Conservation (phyloP, 495 filamentous ascomycete species). For the Daldinia concentrica region DNA sequence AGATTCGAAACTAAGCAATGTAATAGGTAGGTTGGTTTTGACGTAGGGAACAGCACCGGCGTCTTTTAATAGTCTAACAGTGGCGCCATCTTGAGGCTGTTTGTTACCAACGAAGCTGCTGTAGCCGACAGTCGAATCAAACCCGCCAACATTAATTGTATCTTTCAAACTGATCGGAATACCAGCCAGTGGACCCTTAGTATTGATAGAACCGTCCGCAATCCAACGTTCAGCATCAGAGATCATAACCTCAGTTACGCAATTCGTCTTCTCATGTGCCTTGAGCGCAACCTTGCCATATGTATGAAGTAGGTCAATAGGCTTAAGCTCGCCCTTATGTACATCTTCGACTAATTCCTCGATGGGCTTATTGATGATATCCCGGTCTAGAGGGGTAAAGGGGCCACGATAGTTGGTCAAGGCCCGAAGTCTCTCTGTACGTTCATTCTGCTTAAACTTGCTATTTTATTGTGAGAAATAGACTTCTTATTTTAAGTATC, state of each 20-base stretch:
- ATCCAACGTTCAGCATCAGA: slow-evolving; percentile 83
- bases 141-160: slow-evolving; percentile 83
- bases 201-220: slow-evolving; percentile 66
- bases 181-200: slow-evolving; percentile 86
- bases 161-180: slow-evolving; percentile 93
- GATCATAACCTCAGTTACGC: slow-evolving; percentile 89
- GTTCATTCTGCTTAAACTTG: slow-evolving; percentile 80
- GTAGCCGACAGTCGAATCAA: slow-evolving; percentile 87
- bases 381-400: slow-evolving; percentile 67
- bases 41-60: slow-evolving; percentile 96
- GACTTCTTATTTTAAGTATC: not conserved
- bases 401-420: slow-evolving; percentile 72
- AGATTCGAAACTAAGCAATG: slow-evolving; percentile 90
- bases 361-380: slow-evolving; percentile 77
- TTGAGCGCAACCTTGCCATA: slow-evolving; percentile 89
- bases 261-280: slow-evolving; percentile 90
- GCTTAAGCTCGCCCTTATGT: slow-evolving; percentile 69
- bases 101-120: slow-evolving; percentile 75
- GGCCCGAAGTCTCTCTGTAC: slow-evolving; percentile 70
- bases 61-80: slow-evolving; percentile 84
- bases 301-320: slow-evolving; percentile 80
- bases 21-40: slow-evolving; percentile 94
- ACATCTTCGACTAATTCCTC: slow-evolving; percentile 80
- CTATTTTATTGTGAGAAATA: slow-evolving; percentile 56
- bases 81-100: slow-evolving; percentile 70